Conservation (phyloP, 2,329 filamentous ascomycete species). For the Pseudocercospora fuligena region DNA sequence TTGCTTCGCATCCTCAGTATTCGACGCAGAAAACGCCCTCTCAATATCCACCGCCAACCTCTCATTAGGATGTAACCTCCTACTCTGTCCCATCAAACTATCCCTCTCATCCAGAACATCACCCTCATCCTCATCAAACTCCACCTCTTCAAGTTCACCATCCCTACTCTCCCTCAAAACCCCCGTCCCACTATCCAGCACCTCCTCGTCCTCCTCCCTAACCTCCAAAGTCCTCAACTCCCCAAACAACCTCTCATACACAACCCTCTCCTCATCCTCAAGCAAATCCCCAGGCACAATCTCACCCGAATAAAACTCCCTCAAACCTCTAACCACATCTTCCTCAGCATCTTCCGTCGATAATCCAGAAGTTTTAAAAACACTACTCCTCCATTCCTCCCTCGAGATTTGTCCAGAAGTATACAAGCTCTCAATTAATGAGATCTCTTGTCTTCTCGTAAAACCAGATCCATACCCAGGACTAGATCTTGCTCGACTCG, state of each 20-base stretch:
- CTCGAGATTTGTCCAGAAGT: slow-evolving; percentile 25
- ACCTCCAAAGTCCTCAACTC: slow-evolving; percentile 55
- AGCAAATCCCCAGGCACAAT: slow-evolving; percentile 74
- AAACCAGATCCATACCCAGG: slow-evolving; percentile 10
- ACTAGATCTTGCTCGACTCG: too few species aligned
- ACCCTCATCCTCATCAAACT: slow-evolving; percentile 44
- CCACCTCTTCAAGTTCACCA: slow-evolving; percentile 63
- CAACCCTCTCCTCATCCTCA: slow-evolving; percentile 68
- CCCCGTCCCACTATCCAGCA: slow-evolving; percentile 41
- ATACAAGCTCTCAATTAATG: slow-evolving; percentile 26
- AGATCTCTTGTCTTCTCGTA: slow-evolving; percentile 26
- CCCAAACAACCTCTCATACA: slow-evolving; percentile 84
- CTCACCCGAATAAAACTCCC: slow-evolving; percentile 55
- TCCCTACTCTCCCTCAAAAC: slow-evolving; percentile 57
- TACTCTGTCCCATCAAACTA: slow-evolving; percentile 15
- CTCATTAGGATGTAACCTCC: slow-evolving; percentile 62
- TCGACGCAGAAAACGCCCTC: slow-evolving; percentile 48
- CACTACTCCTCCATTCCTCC: slow-evolving; percentile 30
- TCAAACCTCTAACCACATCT: slow-evolving; percentile 18
- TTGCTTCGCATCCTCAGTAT: slow-evolving; percentile 54
- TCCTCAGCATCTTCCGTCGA: slow-evolving; percentile 9
- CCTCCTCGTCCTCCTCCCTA: slow-evolving; percentile 63
- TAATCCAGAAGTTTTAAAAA: slow-evolving; percentile 23
- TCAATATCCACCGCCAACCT: slow-evolving; percentile 33
- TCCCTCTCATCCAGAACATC: slow-evolving; percentile 30